Conservation (phyloP, 768 basidiomycete species). For the Pulveroboletus sp. region DNA sequence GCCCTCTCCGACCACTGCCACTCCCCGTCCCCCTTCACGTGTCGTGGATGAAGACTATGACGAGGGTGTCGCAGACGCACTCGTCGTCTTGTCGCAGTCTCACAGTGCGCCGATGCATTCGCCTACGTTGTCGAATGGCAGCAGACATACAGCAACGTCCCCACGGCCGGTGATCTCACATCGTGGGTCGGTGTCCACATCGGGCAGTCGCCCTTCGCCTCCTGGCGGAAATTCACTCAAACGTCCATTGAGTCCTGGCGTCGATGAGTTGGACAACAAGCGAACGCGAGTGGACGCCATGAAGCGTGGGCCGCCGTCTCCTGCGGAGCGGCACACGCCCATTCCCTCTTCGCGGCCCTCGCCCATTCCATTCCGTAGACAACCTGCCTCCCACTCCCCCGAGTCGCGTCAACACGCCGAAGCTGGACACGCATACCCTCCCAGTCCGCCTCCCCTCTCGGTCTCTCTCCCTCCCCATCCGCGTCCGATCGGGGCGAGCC, state of each 20-base stretch:
- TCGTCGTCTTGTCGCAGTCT: slow-evolving; percentile 63
- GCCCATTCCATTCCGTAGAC: slow-evolving; percentile 69
- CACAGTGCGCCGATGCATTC: slow-evolving; percentile 40
- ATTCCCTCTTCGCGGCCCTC: slow-evolving; percentile 60
- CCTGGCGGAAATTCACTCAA: slow-evolving; percentile 50
- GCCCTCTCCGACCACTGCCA: slow-evolving; percentile 64
- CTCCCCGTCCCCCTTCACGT: slow-evolving; percentile 57
- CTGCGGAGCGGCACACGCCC: slow-evolving; percentile 50
- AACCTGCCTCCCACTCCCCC: slow-evolving; percentile 64
- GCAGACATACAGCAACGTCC: slow-evolving; percentile 45
- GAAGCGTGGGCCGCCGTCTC: slow-evolving; percentile 51
- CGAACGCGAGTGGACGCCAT: slow-evolving; percentile 55
- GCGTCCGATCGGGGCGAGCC: slow-evolving; percentile 57
- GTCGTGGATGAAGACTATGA: slow-evolving; percentile 91
- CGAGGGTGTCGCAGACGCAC: slow-evolving; percentile 81
- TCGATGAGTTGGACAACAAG: slow-evolving; percentile 59
- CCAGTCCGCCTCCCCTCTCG: slow-evolving; percentile 51
- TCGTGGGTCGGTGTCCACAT: slow-evolving; percentile 65
- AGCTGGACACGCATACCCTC: slow-evolving; percentile 34
- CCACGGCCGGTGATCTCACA: slow-evolving; percentile 47
- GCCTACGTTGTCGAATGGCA: slow-evolving; percentile 54
- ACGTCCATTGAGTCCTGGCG: slow-evolving; percentile 62
- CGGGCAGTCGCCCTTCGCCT: slow-evolving; percentile 61
- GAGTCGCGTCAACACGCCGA: slow-evolving; percentile 49
- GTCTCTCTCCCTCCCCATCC: slow-evolving; percentile 70